Conservation (phyloP, 441 rosid genomes). For the Dalechampia spathulata region DNA sequence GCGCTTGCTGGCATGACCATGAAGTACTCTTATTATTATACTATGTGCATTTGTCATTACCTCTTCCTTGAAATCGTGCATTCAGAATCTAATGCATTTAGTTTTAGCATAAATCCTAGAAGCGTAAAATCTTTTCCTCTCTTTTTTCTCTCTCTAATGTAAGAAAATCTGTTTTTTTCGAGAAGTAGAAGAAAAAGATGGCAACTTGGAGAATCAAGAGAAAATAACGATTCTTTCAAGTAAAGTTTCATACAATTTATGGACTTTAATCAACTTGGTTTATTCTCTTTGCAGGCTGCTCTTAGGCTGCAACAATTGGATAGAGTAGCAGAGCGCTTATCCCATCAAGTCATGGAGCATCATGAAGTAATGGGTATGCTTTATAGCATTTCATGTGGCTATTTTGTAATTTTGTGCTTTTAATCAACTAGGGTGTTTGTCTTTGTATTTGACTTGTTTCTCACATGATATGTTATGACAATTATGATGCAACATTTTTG, state of each 20-base stretch:
- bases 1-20: background rate
- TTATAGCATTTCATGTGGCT: background rate
- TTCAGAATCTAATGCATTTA: background rate
- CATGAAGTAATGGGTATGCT: constrained; percentile 97
- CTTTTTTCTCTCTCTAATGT: background rate
- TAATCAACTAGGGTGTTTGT: background rate
- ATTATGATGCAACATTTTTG: background rate
- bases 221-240: background rate
- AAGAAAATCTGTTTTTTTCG: background rate
- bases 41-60: background rate
- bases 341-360: constrained; percentile 90
- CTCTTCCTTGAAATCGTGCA: background rate
- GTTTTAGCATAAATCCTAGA: background rate
- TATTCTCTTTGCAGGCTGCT: constrained; percentile 55
- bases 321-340: constrained; percentile 73
- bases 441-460: background rate
- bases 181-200: background rate
- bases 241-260: background rate
- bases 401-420: background rate
- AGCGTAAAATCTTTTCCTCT: background rate
- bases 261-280: background rate
- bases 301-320: constrained; percentile 85
- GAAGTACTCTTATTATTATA: background rate
- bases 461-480: background rate
- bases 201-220: background rate